Conservation (phyloP, 2,329 filamentous ascomycete genomes). For the Zymoseptoria brevis region DNA sequence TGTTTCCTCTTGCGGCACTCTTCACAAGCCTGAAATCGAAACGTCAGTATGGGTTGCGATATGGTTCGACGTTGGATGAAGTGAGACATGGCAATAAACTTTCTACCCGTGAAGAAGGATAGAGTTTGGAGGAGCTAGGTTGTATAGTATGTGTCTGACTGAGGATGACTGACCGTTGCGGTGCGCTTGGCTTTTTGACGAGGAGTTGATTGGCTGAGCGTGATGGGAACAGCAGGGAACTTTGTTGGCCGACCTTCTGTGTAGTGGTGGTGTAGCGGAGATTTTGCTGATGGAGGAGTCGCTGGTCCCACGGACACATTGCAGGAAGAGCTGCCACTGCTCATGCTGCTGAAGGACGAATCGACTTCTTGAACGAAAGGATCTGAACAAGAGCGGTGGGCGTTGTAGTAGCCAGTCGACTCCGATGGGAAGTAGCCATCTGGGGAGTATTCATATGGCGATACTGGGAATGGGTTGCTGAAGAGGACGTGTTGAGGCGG, state of each 20-base stretch:
- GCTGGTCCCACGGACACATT: constrained; percentile 15
- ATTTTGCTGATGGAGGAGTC: constrained; percentile 10
- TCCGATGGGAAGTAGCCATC: constrained; percentile 16
- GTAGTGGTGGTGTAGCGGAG: constrained; percentile 3
- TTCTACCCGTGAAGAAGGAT: not conserved
- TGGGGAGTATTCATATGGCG: constrained; percentile 11
- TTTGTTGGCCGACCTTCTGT: constrained; percentile 7
- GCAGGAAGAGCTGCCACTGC: constrained; percentile 15
- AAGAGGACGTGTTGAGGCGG: constrained; percentile 13
- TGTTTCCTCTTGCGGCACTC: constrained; percentile 20
- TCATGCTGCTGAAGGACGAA: constrained; percentile 13
- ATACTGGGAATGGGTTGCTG: constrained; percentile 14
- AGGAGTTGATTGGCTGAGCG: constrained; percentile 14
- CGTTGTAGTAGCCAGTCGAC: constrained; percentile 10
- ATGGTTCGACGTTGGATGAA: not conserved
- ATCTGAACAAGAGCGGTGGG: constrained; percentile 13
- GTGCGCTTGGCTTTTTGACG: constrained; percentile 21
- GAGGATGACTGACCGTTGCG: constrained; percentile 13
- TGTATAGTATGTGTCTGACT: not conserved
- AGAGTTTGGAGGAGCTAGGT: not conserved
- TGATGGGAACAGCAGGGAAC: constrained; percentile 18
- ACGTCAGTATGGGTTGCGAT: not conserved
- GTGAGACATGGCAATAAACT: not conserved
- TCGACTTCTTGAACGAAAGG: constrained; percentile 9
- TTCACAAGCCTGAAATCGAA: constrained; percentile 15